A percentile compares a stretch with the other conserved stretches of the same genome.
These are phyloP conservation scores for Claviceps sp. DNA, from an alignment of 2,329 filamentous ascomycete genomes.

Conservation along the genomic window DNA sequence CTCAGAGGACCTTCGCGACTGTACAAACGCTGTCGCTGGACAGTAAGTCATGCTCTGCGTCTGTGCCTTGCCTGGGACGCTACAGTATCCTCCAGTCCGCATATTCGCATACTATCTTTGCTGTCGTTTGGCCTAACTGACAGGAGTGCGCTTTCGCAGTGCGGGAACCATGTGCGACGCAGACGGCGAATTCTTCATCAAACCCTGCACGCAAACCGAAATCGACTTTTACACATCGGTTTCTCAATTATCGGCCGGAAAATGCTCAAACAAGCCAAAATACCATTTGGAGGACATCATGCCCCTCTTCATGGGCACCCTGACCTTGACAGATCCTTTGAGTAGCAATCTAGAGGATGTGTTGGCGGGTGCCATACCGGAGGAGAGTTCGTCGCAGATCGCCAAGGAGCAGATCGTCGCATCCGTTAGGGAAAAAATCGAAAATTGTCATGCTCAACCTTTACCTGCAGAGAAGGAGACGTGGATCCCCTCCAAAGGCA, in stretches of 20 bases:
- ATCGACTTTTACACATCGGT: slow-evolving; percentile 60
- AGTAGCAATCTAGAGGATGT: slow-evolving; percentile 35
- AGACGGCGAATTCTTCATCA: slow-evolving; percentile 78
- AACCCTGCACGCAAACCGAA: slow-evolving; percentile 79
- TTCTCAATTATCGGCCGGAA: slow-evolving; percentile 44
- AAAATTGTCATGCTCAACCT: slow-evolving; percentile 8
- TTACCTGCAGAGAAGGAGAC: slow-evolving; percentile 12
- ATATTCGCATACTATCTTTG: not conserved
- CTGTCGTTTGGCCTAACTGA: not conserved
- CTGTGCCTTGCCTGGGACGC: not conserved
- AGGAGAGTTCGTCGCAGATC: slow-evolving; percentile 19
- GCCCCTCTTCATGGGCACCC: slow-evolving; percentile 71
- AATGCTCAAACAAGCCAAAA: slow-evolving; percentile 35
- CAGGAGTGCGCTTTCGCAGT: slow-evolving; percentile 30
- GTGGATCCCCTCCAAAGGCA: slow-evolving; percentile 37
- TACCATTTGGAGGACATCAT: slow-evolving; percentile 62
- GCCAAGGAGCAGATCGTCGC: slow-evolving; percentile 21
- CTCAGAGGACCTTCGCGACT: slow-evolving; percentile 50
- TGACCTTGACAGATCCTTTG: slow-evolving; percentile 50
- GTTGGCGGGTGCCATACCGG: slow-evolving; percentile 29
- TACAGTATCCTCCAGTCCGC: not conserved
- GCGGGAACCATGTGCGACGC: slow-evolving; percentile 80
- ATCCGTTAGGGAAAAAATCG: slow-evolving; percentile 20
- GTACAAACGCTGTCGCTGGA: slow-evolving; percentile 66
- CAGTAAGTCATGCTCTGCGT: slow-evolving; percentile 46